Conservation (phyloP, 345 rosid genomes). For the Bruguiera parviflora region DNA sequence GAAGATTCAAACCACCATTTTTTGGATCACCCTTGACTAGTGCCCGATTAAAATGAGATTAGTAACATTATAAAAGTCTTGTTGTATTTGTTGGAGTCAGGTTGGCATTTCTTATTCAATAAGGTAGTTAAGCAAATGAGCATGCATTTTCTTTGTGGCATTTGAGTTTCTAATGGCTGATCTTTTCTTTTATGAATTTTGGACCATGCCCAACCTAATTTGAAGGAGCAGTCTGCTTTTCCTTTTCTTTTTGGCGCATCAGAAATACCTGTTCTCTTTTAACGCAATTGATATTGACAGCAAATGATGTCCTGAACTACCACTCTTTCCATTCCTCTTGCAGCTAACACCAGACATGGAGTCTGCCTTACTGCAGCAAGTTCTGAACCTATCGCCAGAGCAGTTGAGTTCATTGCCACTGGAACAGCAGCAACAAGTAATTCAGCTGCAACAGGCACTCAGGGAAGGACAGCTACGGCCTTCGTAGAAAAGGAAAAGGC, state of each 20-base stretch:
- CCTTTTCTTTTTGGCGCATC: neutral
- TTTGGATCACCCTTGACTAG: too few relatives aligned
- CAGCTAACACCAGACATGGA: constrained; percentile 56
- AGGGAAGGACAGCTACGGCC: constrained; percentile 55
- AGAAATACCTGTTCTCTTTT: too few relatives aligned
- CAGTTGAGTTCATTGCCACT: constrained; percentile 78
- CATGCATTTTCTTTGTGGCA: too few relatives aligned
- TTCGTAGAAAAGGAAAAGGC: constrained; percentile 26
- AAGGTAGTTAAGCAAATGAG: too few relatives aligned
- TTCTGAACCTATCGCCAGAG: constrained; percentile 76
- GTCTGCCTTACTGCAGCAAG: constrained; percentile 79
- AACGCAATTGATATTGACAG: neutral
- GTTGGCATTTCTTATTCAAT: too few relatives aligned
- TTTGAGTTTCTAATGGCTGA: too few relatives aligned
- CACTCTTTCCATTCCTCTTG: constrained; percentile 1
- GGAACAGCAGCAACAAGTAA: constrained; percentile 78
- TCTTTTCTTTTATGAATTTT: too few relatives aligned
- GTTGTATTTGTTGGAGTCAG: too few relatives aligned
- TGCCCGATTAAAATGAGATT: too few relatives aligned
- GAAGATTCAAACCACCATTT: too few relatives aligned
- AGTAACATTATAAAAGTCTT: too few relatives aligned
- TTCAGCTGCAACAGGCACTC: constrained; percentile 78
- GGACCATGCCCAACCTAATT: neutral
- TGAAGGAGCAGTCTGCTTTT: neutral
- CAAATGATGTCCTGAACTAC: neutral